Base-by-base conservation (phyloP, 192 early-diverging fungal species). In the Diversispora eburnea region DNA sequence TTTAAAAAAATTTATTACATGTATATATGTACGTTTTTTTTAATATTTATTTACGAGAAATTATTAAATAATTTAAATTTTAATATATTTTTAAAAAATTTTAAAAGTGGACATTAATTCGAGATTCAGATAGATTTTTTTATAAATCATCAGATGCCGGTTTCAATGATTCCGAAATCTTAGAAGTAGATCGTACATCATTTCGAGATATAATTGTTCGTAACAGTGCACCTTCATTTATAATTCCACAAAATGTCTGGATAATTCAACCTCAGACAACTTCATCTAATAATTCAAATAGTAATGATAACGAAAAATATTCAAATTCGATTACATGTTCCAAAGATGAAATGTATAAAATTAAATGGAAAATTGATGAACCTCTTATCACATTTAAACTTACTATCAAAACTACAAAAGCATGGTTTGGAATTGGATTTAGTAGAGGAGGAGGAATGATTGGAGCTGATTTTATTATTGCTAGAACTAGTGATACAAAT, bases 111-210 rank as follows among this genome's bases (percentile, higher is more conserved):
- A 20, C 43, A 1, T 70, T 76, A 2, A 55, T 87, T 10, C 74
- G 85, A 4, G 85, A 84, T 63, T 84, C 83, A 1, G 85, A 87
- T 48, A 66, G 83, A 33, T 87, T 78, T 45, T 87, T 84, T 84
- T 87, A 88, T 72, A 79, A 87, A 74, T 73, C 70, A 22, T 69
- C 80, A 1, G 59, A 39, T 39, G 15, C 25, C 15, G 59, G 59
- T 39, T 76, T 87, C 13, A 79, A 76, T 10, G 46, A 45, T 7
- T 64, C 73, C n/a, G 86, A 88, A 55, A 41, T 71, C 8, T n/a
- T n/a, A 19, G 20, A 48, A 3, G 22, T 78, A 19, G 9, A 61
- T 25, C 48, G 80, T 55, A 66, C 67, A 8, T 75, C 77, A 13
- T 58, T 80, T 12, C 42, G 77, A 8, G 68, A 69, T 41, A 13